These are phyloP conservation scores for Gossypium longicalyx DNA, from an alignment of 345 rosid species.

Conservation along the genomic window DNA sequence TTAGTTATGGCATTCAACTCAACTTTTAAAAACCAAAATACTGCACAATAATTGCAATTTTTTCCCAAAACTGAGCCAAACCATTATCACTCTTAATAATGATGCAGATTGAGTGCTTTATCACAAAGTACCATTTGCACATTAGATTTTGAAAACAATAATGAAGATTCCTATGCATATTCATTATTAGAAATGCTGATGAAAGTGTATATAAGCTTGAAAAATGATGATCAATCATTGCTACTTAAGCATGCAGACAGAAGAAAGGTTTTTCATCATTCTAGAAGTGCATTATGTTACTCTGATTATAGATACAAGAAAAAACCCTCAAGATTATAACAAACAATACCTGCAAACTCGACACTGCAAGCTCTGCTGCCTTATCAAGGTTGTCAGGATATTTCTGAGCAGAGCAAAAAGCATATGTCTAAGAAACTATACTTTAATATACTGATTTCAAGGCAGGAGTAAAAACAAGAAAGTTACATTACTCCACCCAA, in stretches of 20 bases:
- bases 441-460: not conserved
- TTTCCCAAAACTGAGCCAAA: not conserved
- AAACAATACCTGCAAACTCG: slow-evolving; percentile 81
- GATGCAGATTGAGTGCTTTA: not conserved
- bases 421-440: slow-evolving; percentile 10
- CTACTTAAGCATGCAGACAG: not conserved
- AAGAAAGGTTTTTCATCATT: not conserved
- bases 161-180: not conserved
- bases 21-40: not conserved
- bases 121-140: not conserved
- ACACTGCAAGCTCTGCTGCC: slow-evolving; percentile 96
- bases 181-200: not conserved
- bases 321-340: not conserved
- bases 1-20: not conserved
- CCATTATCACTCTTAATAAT: not conserved
- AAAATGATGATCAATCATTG: not conserved
- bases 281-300: not conserved
- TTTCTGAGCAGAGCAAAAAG: slow-evolving; percentile 49
- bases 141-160: not conserved
- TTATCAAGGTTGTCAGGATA: slow-evolving; percentile 68
- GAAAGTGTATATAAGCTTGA: not conserved
- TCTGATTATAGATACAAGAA: not conserved
- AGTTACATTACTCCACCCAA: slow-evolving; percentile 98
- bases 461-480: slow-evolving; percentile 5
- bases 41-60: not conserved